Conservation (phyloP, 2,329 filamentous ascomycete genomes). For the Moelleriella libera region DNA sequence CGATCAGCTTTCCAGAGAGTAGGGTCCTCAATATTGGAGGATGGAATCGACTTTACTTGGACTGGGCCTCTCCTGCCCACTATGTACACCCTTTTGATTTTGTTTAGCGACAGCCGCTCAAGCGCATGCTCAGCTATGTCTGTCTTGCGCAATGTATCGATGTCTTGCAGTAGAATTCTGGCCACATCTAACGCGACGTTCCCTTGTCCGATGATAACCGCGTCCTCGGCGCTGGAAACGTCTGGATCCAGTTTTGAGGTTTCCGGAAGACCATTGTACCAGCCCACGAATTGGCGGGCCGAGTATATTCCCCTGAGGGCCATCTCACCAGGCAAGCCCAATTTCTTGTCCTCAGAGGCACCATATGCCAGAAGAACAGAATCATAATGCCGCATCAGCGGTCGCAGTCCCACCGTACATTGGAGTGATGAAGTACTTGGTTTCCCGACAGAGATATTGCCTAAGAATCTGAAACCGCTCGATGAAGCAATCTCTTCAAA, state of each 20-base stretch:
- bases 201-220: constrained; percentile 82
- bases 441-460: constrained; percentile 70
- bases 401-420: constrained; percentile 46
- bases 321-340: constrained; percentile 71
- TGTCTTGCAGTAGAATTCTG: constrained; percentile 65
- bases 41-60: constrained; percentile 39
- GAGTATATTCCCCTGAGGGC: constrained; percentile 63
- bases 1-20: too few relatives aligned
- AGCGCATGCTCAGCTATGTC: constrained; percentile 83
- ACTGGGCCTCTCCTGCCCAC: constrained; percentile 80
- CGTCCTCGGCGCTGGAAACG: constrained; percentile 62
- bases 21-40: too few relatives aligned
- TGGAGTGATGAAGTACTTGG: constrained; percentile 21
- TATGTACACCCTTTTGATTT: constrained; percentile 67
- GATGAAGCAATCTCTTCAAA: constrained; percentile 79
- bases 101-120: constrained; percentile 56
- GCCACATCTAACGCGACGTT: constrained; percentile 94
- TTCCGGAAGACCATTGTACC: constrained; percentile 94
- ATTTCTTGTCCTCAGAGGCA: constrained; percentile 65
- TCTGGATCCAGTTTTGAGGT: constrained; percentile 60
- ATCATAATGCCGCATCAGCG: constrained; percentile 73
- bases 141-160: constrained; percentile 61
- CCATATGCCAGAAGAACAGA: constrained; percentile 89
- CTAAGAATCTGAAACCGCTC: constrained; percentile 76
- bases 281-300: constrained; percentile 86